Conservation (phyloP, 345 rosid genomes). For the Citrus maxima region DNA sequence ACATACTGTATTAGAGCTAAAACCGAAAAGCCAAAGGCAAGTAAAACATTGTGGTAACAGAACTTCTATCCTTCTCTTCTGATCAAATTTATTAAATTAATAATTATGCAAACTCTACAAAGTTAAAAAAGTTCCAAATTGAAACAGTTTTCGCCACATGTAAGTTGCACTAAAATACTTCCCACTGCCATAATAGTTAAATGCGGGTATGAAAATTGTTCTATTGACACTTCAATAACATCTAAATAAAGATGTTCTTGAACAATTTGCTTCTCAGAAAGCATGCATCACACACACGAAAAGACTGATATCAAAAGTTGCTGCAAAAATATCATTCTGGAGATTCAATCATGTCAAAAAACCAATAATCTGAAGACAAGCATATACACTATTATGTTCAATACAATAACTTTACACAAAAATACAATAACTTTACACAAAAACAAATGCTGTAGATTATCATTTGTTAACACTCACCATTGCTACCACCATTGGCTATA, state of each 20-base stretch:
- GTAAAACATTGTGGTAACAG: background rate
- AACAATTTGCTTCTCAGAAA: background rate
- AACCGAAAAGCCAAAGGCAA: background rate
- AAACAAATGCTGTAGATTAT: background rate
- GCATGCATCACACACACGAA: background rate
- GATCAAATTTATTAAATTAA: background rate
- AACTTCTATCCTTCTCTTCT: background rate
- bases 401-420: background rate
- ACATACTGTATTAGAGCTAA: background rate
- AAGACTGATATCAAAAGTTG: background rate
- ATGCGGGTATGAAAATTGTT: background rate
- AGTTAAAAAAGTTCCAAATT: background rate
- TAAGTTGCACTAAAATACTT: background rate
- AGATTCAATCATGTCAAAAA: background rate
- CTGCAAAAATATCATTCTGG: background rate
- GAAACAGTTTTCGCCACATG: background rate
- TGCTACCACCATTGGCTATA: slow-evolving; percentile 24
- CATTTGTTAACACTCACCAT: slow-evolving; percentile 40
- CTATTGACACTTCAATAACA: background rate
- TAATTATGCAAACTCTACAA: background rate
- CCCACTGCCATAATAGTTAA: background rate
- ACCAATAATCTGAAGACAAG: background rate
- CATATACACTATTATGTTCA: too few species aligned
- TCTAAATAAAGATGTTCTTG: background rate
- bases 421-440: background rate